Conservation (phyloP, 1,284 basidiomycete species). For the Anthracocystis walkeri region DNA sequence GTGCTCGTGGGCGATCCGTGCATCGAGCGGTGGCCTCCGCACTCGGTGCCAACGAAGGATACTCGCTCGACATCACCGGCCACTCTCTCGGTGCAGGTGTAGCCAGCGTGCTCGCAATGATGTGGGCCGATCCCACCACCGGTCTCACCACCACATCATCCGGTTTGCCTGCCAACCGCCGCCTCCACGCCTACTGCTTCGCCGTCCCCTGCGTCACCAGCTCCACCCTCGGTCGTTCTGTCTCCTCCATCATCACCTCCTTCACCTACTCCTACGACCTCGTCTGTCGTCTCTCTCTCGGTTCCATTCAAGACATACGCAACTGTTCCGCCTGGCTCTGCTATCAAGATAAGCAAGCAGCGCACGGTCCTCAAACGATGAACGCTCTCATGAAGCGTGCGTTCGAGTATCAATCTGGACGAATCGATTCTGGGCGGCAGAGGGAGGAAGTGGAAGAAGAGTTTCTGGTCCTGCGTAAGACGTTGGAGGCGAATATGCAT, state of each 20-base stretch:
- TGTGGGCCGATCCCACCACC: constrained; percentile 78
- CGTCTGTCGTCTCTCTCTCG: constrained; percentile 81
- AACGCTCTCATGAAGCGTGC: constrained; percentile 53
- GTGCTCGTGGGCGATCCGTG: constrained; percentile 79
- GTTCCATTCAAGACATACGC: constrained; percentile 80
- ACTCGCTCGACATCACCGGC: constrained; percentile 75
- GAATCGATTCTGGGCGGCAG: constrained; percentile 8
- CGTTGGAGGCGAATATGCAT: constrained; percentile 85
- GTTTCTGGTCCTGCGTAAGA: constrained; percentile 79
- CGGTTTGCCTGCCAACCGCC: constrained; percentile 77
- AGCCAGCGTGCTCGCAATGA: constrained; percentile 80
- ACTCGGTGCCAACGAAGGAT: constrained; percentile 77
- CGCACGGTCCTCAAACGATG: constrained; percentile 31
- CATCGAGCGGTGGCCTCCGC: constrained; percentile 80
- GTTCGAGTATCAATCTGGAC: constrained; percentile 52
- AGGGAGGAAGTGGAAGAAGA: constrained; percentile 35
- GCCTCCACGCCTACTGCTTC: constrained; percentile 81
- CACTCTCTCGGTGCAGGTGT: constrained; percentile 91
- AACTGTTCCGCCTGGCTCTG: constrained; percentile 82
- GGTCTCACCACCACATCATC: constrained; percentile 43
- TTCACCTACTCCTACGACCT: constrained; percentile 85
- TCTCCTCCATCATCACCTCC: constrained; percentile 77
- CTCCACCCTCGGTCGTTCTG: constrained; percentile 74
- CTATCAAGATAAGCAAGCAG: constrained; percentile 73
- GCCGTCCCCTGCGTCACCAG: constrained; percentile 80